These are phyloP conservation scores for Quercus cerris DNA, from an alignment of 306 rosid species.

Conservation along the genomic window DNA sequence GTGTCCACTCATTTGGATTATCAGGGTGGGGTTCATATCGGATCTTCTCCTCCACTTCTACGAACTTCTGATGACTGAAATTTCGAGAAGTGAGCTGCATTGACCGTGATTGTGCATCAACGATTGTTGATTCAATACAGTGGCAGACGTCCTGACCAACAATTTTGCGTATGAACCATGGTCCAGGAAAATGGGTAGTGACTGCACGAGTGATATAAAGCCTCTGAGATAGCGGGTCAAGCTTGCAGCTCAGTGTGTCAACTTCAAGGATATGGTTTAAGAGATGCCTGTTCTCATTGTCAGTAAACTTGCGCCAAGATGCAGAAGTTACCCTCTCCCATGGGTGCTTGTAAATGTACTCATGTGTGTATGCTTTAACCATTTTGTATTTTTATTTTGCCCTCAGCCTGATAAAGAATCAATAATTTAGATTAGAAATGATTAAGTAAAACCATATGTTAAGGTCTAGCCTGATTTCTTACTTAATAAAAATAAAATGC, in stretches of 20 bases:
- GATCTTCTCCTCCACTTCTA: conserved; percentile 76
- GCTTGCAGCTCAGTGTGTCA: conserved; percentile 63
- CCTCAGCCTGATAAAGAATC: conserved; percentile 6
- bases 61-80: conserved; percentile 70
- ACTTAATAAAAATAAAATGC: neutral
- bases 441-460: neutral
- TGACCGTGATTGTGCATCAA: conserved; percentile 52
- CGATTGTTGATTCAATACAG: conserved; percentile 68
- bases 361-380: conserved; percentile 82
- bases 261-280: conserved; percentile 81
- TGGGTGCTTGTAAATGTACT: conserved; percentile 83
- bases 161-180: conserved; percentile 71
- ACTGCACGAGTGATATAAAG: conserved; percentile 72
- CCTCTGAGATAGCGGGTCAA: conserved; percentile 60
- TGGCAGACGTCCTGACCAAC: conserved; percentile 87
- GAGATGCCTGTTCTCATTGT: conserved; percentile 69
- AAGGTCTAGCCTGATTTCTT: neutral
- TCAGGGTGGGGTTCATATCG: conserved; percentile 72
- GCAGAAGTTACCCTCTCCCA: conserved; percentile 93
- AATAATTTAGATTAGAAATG: neutral
- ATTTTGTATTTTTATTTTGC: conserved; percentile 26
- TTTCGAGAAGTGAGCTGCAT: conserved; percentile 63
- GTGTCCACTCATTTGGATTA: conserved; percentile 61
- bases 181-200: conserved; percentile 75
- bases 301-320: conserved; percentile 90